phyloP scores from a whole-genome alignment of 805 yeast species.

The Grigorovia jiainica region DNA sequence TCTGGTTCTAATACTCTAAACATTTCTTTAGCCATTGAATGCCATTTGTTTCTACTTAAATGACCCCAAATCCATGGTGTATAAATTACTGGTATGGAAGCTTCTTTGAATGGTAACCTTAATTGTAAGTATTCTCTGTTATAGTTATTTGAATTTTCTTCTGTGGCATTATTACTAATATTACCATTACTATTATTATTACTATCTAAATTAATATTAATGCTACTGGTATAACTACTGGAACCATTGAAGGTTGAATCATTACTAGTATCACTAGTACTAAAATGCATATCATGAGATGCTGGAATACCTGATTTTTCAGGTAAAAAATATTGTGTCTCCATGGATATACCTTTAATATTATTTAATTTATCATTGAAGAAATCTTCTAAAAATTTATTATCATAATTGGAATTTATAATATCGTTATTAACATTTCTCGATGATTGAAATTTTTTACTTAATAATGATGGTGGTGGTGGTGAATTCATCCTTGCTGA shows the following conservation, averaged over 20 bases:
- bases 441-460: constrained; percentile 2
- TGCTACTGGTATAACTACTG: too few species aligned
- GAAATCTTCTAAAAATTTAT: constrained; percentile 20
- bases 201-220: too few species aligned
- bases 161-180: background rate
- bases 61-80: constrained; percentile 24
- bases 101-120: constrained; percentile 19
- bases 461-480: background rate
- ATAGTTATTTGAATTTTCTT: constrained; percentile 8
- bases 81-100: constrained; percentile 20
- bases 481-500: constrained; percentile 2
- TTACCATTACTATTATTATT: background rate
- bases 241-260: too few species aligned
- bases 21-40: constrained; percentile 18
- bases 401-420: constrained; percentile 8
- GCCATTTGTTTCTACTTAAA: constrained; percentile 22
- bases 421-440: background rate
- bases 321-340: constrained; percentile 17
- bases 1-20: constrained; percentile 22
- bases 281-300: background rate
- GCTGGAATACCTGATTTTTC: background rate
- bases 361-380: constrained; percentile 17
- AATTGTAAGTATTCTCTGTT: constrained; percentile 17
- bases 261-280: background rate
- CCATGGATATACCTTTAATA: constrained; percentile 16